Evolutionary conservation across 2,329 filamentous ascomycete species (phyloP), one percentile per base, ranked within the genome.

Genomic region (Davidsoniella australis): DNA sequence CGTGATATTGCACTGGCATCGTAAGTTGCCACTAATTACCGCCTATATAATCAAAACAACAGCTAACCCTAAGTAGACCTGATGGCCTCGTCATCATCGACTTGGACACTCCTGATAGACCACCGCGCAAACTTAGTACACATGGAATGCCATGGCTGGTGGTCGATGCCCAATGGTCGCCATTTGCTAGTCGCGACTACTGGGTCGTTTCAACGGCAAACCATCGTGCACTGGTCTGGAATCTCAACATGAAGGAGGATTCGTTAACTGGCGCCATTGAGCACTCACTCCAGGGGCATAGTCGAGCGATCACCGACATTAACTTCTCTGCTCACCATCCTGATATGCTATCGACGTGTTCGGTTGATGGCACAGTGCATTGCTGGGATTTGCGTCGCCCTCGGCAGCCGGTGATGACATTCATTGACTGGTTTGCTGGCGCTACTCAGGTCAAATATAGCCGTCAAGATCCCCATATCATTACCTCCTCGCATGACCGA

Each of bases 361-460:
- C 86, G 3, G 85, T 95, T 26, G 88, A 95, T 63, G 91, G 87
- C 46, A 94, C 87, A 59, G 84, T 95, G 7, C 85, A 94, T 62
- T 86, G 80, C 58, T 95, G 89, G 86, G 88, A 95, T 64, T 67
- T 95, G 42, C 76, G 88, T 36, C 73, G 75, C 46, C 80, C 86
- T 0, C 72, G 73, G 40, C 76, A 81, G 55, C 85, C 86, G 6
- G 82, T 76, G 8, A 70, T 88, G 50, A 85, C 80, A 0, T 94
- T 91, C 59, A 89, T 83, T 53, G 87, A 95, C 65, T 95, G 87
- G 84, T 85, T 87, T 60, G 86, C 87, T 26, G 88, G 88, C 40
- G 88, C 87, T 9, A 94, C 88, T 1, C 89, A 95, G 61, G 88
- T 95, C 55, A 95, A 95, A 64, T 95, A 85, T 72, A 94, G 88